These are phyloP conservation scores for Apiotrichum sp. DNA, from an alignment of 1,284 basidiomycete species.

Conservation along the genomic window DNA sequence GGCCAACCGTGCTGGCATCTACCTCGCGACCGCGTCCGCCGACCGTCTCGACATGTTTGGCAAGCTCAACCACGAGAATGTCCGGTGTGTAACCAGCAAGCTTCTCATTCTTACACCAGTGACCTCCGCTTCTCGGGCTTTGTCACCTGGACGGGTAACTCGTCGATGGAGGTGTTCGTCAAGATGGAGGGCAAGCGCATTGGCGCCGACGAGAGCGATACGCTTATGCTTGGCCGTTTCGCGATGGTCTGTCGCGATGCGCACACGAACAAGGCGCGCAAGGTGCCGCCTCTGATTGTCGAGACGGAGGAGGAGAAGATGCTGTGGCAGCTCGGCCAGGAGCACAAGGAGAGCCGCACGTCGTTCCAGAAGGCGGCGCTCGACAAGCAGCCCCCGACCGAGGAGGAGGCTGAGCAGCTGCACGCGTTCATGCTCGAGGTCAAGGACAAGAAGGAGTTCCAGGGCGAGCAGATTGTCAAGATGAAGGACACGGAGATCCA, in stretches of 20 bases:
- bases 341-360: conserved; percentile 56
- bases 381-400: conserved; percentile 64
- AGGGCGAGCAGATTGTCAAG: conserved; percentile 36
- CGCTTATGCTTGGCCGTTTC: conserved; percentile 54
- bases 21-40: conserved; percentile 73
- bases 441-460: conserved; percentile 19
- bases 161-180: conserved; percentile 74
- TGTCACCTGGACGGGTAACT: conserved; percentile 68
- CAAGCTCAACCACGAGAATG: conserved; percentile 47
- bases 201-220: conserved; percentile 55
- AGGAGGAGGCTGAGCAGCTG: conserved; percentile 59
- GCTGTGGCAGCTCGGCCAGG: conserved; percentile 62
- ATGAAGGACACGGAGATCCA: conserved; percentile 42
- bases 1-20: conserved; percentile 61
- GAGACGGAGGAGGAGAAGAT: conserved; percentile 59
- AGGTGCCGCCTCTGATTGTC: conserved; percentile 61
- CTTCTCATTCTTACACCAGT: conserved; percentile 35
- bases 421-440: conserved; percentile 63
- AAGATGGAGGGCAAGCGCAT: conserved; percentile 63
- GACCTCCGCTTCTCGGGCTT: conserved; percentile 70
- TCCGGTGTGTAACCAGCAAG: conserved; percentile 16
- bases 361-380: conserved; percentile 56
- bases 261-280: conserved; percentile 57
- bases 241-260: conserved; percentile 77
- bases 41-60: conserved; percentile 55